These are phyloP conservation scores for Claviceps citrina DNA, from an alignment of 2,329 filamentous ascomycete genomes.

Conservation along the genomic window DNA sequence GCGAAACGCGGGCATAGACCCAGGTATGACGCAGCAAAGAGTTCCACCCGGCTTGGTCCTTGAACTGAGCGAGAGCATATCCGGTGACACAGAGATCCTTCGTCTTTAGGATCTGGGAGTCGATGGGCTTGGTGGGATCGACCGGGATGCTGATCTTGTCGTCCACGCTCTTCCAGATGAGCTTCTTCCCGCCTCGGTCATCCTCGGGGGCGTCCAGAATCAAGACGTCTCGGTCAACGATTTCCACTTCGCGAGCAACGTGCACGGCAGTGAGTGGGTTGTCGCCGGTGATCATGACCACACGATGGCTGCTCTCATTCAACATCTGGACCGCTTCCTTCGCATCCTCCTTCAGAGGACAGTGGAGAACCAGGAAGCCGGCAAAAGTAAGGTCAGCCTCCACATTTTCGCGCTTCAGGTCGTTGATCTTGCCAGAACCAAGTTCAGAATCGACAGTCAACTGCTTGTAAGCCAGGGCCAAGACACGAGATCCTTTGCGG, in stretches of 20 bases:
- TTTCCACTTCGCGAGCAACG: slow-evolving; percentile 89
- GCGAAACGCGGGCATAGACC: slow-evolving; percentile 96
- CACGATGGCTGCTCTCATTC: slow-evolving; percentile 95
- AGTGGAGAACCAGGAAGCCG: slow-evolving; percentile 89
- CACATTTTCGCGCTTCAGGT: slow-evolving; percentile 83
- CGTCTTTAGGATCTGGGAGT: slow-evolving; percentile 60
- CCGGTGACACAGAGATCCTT: slow-evolving; percentile 95
- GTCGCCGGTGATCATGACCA: slow-evolving; percentile 98
- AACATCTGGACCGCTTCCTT: slow-evolving; percentile 90
- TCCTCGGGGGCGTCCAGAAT: slow-evolving; percentile 93
- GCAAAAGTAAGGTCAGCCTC: slow-evolving; percentile 77
- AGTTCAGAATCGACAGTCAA: slow-evolving; percentile 69
- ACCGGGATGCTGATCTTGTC: slow-evolving; percentile 77
- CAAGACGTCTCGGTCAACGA: slow-evolving; percentile 86
- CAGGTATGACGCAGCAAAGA: slow-evolving; percentile 77
- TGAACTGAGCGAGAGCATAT: slow-evolving; percentile 82
- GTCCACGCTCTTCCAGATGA: slow-evolving; percentile 92
- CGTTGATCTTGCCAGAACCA: slow-evolving; percentile 73
- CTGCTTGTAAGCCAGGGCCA: slow-evolving; percentile 88
- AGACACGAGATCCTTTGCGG: slow-evolving; percentile 81
- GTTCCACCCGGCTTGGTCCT: slow-evolving; percentile 58
- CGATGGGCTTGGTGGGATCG: slow-evolving; percentile 66
- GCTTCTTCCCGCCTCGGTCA: slow-evolving; percentile 60
- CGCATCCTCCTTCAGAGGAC: slow-evolving; percentile 90
- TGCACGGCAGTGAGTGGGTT: slow-evolving; percentile 94